These are phyloP conservation scores for Globisporangium perplexum DNA, from an alignment of 352 stramenopile genomes.

Conservation along the genomic window DNA sequence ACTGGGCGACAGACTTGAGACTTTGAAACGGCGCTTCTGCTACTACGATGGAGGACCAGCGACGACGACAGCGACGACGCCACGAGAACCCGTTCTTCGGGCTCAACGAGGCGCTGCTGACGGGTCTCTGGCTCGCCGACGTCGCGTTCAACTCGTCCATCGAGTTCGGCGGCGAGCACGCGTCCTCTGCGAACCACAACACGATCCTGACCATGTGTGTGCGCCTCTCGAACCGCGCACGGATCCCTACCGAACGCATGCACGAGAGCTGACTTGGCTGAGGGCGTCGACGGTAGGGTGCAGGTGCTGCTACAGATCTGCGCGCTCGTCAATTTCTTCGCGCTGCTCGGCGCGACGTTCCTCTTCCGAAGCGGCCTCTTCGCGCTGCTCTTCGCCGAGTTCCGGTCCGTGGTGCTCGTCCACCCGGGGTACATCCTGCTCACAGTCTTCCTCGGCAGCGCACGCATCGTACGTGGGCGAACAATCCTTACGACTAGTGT, in stretches of 20 bases:
- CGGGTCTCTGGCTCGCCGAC: conserved; percentile 42
- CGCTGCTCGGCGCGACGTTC: conserved; percentile 55
- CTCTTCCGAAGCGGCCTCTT: conserved; percentile 71
- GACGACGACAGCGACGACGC: no score
- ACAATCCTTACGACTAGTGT: not conserved
- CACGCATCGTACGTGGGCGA: conserved; percentile 23
- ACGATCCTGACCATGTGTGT: conserved; percentile 51
- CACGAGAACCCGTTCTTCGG: conserved; percentile 33
- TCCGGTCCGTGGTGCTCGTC: conserved; percentile 36
- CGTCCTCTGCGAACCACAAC: conserved; percentile 10
- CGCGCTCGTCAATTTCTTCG: conserved; percentile 46
- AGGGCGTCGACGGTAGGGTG: conserved; percentile 23
- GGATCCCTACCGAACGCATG: not conserved
- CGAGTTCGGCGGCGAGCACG: conserved; percentile 40
- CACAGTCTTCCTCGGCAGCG: conserved; percentile 34
- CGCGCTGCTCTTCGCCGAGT: conserved; percentile 46
- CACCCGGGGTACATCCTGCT: conserved; percentile 44
- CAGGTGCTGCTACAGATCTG: conserved; percentile 65
- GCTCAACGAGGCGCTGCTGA: conserved; percentile 31
- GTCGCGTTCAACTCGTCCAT: conserved; percentile 53
- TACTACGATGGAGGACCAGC: no score
- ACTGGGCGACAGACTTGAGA: no score
- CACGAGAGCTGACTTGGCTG: not conserved
- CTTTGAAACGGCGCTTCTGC: no score
- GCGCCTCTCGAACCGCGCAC: no score